phyloP scores from a whole-genome alignment of 179 eudicot species.

The Beta macrorhiza region DNA sequence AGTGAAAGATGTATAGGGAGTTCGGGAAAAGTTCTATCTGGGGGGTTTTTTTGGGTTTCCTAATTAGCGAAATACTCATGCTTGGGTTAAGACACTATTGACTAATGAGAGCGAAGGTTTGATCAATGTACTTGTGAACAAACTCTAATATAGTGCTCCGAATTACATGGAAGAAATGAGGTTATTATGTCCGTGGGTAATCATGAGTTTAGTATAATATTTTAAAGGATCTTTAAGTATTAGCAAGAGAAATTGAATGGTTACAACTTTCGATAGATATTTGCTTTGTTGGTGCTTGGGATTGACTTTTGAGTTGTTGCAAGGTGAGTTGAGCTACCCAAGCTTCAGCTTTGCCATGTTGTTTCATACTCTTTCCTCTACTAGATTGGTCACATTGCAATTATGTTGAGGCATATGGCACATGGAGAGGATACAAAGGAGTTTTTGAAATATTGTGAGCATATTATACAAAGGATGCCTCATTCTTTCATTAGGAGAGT shows the following conservation, averaged over 20 bases:
- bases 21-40: no score
- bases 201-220: background rate
- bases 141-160: background rate
- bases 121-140: no score
- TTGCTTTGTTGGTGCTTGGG: no score
- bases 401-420: background rate
- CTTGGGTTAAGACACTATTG: background rate
- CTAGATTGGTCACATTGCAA: background rate
- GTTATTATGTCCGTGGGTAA: background rate
- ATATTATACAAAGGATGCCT: background rate
- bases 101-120: background rate
- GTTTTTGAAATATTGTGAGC: background rate
- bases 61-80: background rate
- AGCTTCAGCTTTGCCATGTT: background rate
- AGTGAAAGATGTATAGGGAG: no score
- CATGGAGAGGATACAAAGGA: background rate
- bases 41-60: no score
- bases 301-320: no score
- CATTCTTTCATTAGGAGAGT: background rate
- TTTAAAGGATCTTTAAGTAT: no score
- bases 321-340: background rate
- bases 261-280: background rate
- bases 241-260: background rate
- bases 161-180: background rate
- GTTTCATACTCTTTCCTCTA: background rate